Evolutionary conservation across 2,329 filamentous ascomycete genomes (phyloP).

Genomic region (Ophiognomonia clavigignenti-juglandacearum): DNA sequence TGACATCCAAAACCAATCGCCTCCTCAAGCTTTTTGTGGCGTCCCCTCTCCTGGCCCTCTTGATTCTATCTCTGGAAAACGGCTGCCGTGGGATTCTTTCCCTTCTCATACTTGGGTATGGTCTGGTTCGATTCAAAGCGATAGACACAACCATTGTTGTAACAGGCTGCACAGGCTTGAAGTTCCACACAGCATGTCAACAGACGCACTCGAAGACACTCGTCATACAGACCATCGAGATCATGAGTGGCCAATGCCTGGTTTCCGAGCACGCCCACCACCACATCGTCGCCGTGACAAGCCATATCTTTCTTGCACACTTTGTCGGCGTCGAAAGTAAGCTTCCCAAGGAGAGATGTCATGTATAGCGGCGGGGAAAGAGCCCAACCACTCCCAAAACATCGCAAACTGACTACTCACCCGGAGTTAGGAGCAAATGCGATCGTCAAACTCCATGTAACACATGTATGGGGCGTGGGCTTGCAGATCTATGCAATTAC

Average conservation of each 20-base stretch:
- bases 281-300: not conserved
- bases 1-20: too few relatives aligned
- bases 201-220: not conserved
- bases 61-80: not conserved
- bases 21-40: not conserved
- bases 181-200: too few relatives aligned
- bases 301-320: not conserved
- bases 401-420: not conserved
- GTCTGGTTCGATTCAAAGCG: not conserved
- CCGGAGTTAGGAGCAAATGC: not conserved
- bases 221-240: not conserved
- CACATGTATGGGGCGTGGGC: not conserved
- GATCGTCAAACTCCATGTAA: not conserved
- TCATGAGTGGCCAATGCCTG: not conserved
- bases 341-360: not conserved
- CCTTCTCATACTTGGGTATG: not conserved
- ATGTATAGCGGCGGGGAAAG: too few relatives aligned
- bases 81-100: not conserved
- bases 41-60: not conserved
- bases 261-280: not conserved
- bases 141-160: not conserved
- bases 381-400: not conserved
- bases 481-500: not conserved
- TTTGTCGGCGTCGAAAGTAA: not conserved
- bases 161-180: too few relatives aligned